phyloP scores from a whole-genome alignment of 306 rosid species.

The Notholithocarpus densiflorus region DNA sequence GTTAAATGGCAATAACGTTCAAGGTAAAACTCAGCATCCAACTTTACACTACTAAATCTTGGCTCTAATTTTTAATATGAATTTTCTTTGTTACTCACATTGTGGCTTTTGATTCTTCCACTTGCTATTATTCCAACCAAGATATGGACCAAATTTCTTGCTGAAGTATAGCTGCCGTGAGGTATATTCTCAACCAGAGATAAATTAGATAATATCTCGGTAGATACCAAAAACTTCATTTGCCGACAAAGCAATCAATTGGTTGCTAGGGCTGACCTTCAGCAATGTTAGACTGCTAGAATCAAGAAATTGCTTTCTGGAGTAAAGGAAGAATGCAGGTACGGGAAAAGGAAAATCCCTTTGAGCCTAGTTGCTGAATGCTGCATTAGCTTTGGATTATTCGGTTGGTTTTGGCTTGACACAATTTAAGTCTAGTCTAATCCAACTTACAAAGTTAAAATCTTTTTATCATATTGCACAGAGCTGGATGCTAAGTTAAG shows the following conservation, averaged over 20 bases:
- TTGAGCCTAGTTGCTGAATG: not conserved
- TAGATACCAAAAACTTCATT: slow-evolving; percentile 26
- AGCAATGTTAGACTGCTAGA: slow-evolving; percentile 3
- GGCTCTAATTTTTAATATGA: not conserved
- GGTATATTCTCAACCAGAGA: slow-evolving; percentile 28
- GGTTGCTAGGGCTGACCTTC: slow-evolving; percentile 12
- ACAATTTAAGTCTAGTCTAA: not conserved
- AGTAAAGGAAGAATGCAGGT: not conserved
- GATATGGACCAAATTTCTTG: slow-evolving; percentile 16
- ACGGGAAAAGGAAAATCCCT: not conserved
- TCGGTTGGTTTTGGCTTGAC: not conserved
- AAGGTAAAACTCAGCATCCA: slow-evolving; percentile 1
- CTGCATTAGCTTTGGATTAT: too few species aligned
- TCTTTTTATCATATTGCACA: too few species aligned
- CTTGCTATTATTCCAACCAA: slow-evolving; percentile 34
- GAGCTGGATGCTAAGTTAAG: too few species aligned
- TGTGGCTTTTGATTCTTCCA: slow-evolving; percentile 43
- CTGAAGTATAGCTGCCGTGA: not conserved
- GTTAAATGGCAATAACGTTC: not conserved
- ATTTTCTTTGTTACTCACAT: slow-evolving; percentile 15
- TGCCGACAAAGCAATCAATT: slow-evolving; percentile 24
- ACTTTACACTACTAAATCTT: slow-evolving; percentile 1
- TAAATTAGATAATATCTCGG: slow-evolving; percentile 25
- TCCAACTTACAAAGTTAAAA: too few species aligned
- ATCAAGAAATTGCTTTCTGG: not conserved